Conservation (phyloP, 495 filamentous ascomycete genomes). For the Astrocystis sublimbata region DNA sequence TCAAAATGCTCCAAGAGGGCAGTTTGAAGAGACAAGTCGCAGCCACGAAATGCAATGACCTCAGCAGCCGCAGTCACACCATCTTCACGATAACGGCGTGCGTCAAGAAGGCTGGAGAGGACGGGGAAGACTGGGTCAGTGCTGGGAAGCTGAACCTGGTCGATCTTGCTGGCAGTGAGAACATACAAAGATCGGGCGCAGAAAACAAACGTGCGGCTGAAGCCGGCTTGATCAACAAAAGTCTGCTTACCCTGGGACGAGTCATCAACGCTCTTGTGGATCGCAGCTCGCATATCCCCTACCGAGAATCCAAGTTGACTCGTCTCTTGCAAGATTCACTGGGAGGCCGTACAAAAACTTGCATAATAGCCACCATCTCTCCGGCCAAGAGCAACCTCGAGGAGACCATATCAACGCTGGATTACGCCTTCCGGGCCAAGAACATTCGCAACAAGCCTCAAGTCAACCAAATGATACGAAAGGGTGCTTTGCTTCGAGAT, state of each 20-base stretch:
- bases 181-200: conserved; percentile 93
- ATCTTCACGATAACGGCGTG: conserved; percentile 93
- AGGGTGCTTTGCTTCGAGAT: conserved; percentile 85
- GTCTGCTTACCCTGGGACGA: conserved; percentile 86
- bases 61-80: conserved; percentile 93
- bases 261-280: conserved; percentile 99
- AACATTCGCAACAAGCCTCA: conserved; percentile 98
- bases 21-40: conserved; percentile 94
- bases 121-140: conserved; percentile 83
- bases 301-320: conserved; percentile 95
- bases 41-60: conserved; percentile 96
- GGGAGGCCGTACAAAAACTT: conserved; percentile 93
- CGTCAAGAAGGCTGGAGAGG: conserved; percentile 76
- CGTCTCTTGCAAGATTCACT: conserved; percentile 93
- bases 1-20: conserved; percentile 84
- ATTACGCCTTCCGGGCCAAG: conserved; percentile 96
- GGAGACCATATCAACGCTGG: conserved; percentile 95
- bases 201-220: conserved; percentile 97
- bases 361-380: conserved; percentile 96
- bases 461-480: conserved; percentile 84
- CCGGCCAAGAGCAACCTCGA: conserved; percentile 93
- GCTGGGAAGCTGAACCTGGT: conserved; percentile 95
- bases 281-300: conserved; percentile 86
- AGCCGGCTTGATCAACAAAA: conserved; percentile 97
- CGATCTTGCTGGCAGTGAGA: conserved; percentile 94